A percentile compares a stretch with the other conserved stretches of the same genome.
Evolutionary conservation across 139 green algal species (phyloP).

Genomic region (Gonium pectorale): DNA sequence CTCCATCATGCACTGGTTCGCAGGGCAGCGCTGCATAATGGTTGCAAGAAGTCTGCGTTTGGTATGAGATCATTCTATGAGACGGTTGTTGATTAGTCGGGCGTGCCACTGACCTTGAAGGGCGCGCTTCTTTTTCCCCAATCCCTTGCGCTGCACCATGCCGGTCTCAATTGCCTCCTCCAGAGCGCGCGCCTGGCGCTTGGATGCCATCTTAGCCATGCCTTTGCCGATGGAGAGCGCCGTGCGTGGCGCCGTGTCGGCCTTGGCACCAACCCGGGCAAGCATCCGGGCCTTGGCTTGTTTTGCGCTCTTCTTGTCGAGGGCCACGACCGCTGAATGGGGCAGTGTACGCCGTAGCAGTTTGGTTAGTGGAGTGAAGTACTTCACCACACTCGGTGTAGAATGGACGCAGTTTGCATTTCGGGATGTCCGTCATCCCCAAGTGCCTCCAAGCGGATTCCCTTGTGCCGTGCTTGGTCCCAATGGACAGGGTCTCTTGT

Average conservation of each 20-base stretch:
- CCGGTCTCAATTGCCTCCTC: constrained; percentile 77
- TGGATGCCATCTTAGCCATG: constrained; percentile 61
- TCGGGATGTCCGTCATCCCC: too few species aligned
- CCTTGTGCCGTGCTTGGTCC: too few species aligned
- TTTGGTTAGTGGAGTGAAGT: too few species aligned
- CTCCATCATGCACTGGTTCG: too few species aligned
- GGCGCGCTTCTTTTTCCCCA: constrained; percentile 69
- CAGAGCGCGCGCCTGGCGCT: constrained; percentile 62
- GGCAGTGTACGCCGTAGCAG: not conserved
- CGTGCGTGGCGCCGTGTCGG: constrained; percentile 58
- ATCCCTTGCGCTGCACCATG: constrained; percentile 70
- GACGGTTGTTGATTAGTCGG: too few species aligned
- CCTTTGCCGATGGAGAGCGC: constrained; percentile 57
- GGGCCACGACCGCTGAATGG: constrained; percentile 56
- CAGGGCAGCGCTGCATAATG: too few species aligned
- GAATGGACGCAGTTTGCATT: too few species aligned
- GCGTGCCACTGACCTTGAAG: constrained; percentile 42
- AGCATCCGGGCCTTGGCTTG: constrained; percentile 69
- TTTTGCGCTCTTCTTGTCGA: constrained; percentile 75
- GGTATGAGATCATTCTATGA: too few species aligned
- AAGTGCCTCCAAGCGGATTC: too few species aligned
- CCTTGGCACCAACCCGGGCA: constrained; percentile 62
- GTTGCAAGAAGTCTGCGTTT: too few species aligned
- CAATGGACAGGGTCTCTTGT: too few species aligned
- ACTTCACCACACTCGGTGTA: too few species aligned